Evolutionary conservation across 345 rosid species (phyloP).

Genomic region (Microthlaspi erraticum): DNA sequence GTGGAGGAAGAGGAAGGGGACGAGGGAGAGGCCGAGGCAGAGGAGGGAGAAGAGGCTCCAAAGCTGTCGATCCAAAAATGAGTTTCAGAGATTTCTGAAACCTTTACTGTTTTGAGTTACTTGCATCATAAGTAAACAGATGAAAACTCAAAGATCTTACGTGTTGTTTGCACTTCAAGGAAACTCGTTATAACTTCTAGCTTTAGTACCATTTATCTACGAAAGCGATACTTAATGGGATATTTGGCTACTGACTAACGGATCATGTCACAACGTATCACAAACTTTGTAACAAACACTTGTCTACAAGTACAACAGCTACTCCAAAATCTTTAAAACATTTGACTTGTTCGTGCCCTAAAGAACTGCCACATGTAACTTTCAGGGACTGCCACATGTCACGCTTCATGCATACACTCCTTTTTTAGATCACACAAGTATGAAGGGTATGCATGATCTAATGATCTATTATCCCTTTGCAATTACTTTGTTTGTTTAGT

Average conservation of each 20-base stretch:
- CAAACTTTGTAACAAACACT: background rate
- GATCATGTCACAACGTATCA: slow-evolving; percentile 1
- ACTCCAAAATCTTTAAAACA: background rate
- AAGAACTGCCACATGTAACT: slow-evolving; percentile 31
- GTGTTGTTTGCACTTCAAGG: background rate
- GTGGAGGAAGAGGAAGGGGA: slow-evolving; percentile 72
- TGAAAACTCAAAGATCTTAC: slow-evolving; percentile 2
- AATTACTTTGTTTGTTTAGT: slow-evolving; percentile 22
- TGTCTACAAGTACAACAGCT: background rate
- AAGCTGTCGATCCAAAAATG: slow-evolving; percentile 47
- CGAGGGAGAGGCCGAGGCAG: slow-evolving; percentile 65
- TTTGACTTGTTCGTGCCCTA: slow-evolving; percentile 36
- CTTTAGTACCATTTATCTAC: background rate
- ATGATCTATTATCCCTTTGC: slow-evolving; percentile 4
- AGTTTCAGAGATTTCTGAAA: slow-evolving; percentile 47
- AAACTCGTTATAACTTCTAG: background rate
- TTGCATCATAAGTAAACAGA: slow-evolving; percentile 14
- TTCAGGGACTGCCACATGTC: slow-evolving; percentile 12
- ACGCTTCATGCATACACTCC: slow-evolving; percentile 9
- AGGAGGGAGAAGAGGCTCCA: slow-evolving; percentile 54
- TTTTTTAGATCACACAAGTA: slow-evolving; percentile 10
- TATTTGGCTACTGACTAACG: background rate
- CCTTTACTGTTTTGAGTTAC: background rate
- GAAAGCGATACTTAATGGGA: background rate
- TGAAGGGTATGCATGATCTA: slow-evolving; percentile 13